Base-by-base conservation (phyloP, 2,329 filamentous ascomycete genomes). In the Pezicula radicicola region DNA sequence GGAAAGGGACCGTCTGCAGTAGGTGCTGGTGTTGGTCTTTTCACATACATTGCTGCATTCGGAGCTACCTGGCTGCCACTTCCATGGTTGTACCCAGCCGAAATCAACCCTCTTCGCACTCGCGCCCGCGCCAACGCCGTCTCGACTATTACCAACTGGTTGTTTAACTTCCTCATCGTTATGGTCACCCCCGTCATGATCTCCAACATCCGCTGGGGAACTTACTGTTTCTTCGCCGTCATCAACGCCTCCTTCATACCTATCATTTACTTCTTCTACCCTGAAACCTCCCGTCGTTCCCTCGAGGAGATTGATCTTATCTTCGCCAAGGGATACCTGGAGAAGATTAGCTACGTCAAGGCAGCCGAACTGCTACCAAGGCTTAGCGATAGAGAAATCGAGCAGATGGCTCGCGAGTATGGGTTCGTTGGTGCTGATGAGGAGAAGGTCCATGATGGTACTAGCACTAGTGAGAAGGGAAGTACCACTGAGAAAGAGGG, bases 221-320 rank as follows among this genome's bases (percentile, higher is more conserved):
- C 69, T 1, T 72, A 71, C 53, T 51, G 68, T 16, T 68, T 72
- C 60, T 72, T 71, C 54, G 69, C 68, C 1, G 55, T 62, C 19
- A 55, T 70, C 33, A 71, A 71, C 51, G 67, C 68, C 12, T 64
- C 56, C 42, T 71, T 72, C 57, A 55, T 72, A 12, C 68, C 69
- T 0, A 56, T 72, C 46, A 70, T 72, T 54, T 71, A 68, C 59
- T 62, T 69, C 55, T 64, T 66, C 46, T 70, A 64, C 49, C 78
- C 79, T 0, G 79, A 82, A 62, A 81, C 80, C 3, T 72, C 75
- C 60, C 63, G 67, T 56, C 76, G 79, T 7, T 80, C 75, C 13
- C 73, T 88, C 30, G 85, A 89, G 66, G 85, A 89, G 65, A 83
- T 89, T 68, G 85, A 89, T 61, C 75, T 80, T 52, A 84, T 89